These are phyloP conservation scores for Pharus latifolius DNA, from an alignment of 176 grass and related monocot genomes.

Conservation along the genomic window DNA sequence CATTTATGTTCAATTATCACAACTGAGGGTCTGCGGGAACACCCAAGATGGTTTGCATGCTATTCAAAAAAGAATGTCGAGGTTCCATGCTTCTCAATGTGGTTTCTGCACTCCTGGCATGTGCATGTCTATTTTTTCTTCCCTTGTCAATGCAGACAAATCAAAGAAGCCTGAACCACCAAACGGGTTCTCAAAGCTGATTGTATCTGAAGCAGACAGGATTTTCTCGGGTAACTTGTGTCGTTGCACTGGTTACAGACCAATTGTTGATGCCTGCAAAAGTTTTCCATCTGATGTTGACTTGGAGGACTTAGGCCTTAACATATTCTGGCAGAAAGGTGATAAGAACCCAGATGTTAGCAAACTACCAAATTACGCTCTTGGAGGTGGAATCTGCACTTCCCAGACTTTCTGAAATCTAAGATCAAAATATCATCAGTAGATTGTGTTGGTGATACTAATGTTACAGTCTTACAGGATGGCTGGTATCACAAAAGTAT, in stretches of 20 bases:
- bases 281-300: slow-evolving; percentile 75
- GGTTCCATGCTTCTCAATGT: slow-evolving; percentile 83
- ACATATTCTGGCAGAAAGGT: slow-evolving; percentile 61
- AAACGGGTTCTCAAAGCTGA: slow-evolving; percentile 62
- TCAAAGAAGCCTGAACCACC: slow-evolving; percentile 40
- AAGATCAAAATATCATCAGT: slow-evolving; percentile 28
- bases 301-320: slow-evolving; percentile 69
- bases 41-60: slow-evolving; percentile 48
- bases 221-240: slow-evolving; percentile 70
- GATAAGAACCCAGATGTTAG: slow-evolving; percentile 23
- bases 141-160: slow-evolving; percentile 72
- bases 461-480: not conserved
- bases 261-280: slow-evolving; percentile 76
- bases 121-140: slow-evolving; percentile 84
- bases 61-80: slow-evolving; percentile 60
- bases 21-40: slow-evolving; percentile 65
- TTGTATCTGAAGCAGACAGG: slow-evolving; percentile 43
- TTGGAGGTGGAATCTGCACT: slow-evolving; percentile 36
- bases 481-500: slow-evolving; percentile 49
- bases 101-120: slow-evolving; percentile 86
- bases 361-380: slow-evolving; percentile 40
- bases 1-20: slow-evolving; percentile 64
- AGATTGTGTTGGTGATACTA: not conserved
- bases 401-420: slow-evolving; percentile 49
- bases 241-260: slow-evolving; percentile 65